Percentiles rank a stretch among this genome's conserved stretches.
These are phyloP conservation scores for Phytophthora aleatoria DNA, from an alignment of 352 stramenopile species.

Conservation along the genomic window DNA sequence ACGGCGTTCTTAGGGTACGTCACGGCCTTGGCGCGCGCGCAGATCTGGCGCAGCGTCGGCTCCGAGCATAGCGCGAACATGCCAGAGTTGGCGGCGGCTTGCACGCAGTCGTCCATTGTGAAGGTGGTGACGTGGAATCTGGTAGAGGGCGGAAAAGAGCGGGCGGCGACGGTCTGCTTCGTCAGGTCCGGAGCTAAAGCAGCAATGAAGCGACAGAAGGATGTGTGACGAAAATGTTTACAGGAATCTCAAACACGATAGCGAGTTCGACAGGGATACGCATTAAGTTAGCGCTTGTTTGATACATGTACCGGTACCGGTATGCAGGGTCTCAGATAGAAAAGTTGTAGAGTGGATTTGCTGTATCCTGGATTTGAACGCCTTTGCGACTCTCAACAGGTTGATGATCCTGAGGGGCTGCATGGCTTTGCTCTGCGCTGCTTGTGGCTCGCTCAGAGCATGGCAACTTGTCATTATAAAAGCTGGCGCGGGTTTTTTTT, in stretches of 20 bases:
- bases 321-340: not conserved
- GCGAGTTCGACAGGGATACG: constrained; percentile 8
- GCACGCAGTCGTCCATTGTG: constrained; percentile 69
- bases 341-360: not conserved
- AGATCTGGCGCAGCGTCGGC: constrained; percentile 81
- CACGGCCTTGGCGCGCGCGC: constrained; percentile 61
- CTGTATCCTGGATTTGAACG: constrained; percentile 1
- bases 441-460: not conserved
- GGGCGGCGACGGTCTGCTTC: constrained; percentile 25
- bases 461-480: too few species aligned
- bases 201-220: constrained; percentile 28
- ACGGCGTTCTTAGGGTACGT: constrained; percentile 75
- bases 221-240: constrained; percentile 23
- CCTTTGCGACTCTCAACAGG: constrained; percentile 11
- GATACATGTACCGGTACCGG: too few species aligned
- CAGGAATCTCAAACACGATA: constrained; percentile 13
- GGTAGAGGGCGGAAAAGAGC: not conserved
- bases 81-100: constrained; percentile 62
- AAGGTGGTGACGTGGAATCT: not conserved
- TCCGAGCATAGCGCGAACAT: constrained; percentile 88
- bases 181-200: constrained; percentile 27
- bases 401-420: constrained; percentile 29
- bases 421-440: constrained; percentile 18
- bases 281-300: not conserved
- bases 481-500: not conserved